Evolutionary conservation across 257 asterid genomes (phyloP).

Genomic region (Solanum sejunctum): DNA sequence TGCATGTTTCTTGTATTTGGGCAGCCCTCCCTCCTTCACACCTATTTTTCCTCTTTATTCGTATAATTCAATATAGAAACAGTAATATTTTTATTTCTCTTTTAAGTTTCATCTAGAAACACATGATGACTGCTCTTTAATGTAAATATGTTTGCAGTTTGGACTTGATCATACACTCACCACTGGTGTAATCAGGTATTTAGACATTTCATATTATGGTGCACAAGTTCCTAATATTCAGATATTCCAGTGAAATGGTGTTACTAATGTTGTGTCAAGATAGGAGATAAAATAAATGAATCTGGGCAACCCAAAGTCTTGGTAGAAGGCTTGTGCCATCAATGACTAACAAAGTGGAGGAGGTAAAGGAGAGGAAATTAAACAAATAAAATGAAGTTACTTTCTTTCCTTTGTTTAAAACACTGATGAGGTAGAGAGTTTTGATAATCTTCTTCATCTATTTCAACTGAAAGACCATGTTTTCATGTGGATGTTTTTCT

Average conservation of each 20-base stretch:
- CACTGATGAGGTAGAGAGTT: neutral
- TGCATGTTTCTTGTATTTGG: neutral
- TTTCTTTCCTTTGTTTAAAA: neutral
- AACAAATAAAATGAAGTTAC: neutral
- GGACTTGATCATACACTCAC: constrained; percentile 99
- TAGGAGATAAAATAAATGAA: neutral
- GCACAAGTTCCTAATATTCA: neutral
- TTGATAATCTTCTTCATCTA: neutral
- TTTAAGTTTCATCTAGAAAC: neutral
- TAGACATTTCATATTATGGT: neutral
- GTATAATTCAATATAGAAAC: too few species aligned
- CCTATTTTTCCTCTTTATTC: neutral
- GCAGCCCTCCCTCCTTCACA: neutral
- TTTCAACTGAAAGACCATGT: neutral
- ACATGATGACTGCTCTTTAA: neutral
- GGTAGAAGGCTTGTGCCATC: neutral
- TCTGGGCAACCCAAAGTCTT: neutral
- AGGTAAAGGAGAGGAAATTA: neutral
- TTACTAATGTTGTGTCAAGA: neutral
- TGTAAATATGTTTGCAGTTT: constrained; percentile 45
- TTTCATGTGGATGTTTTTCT: neutral
- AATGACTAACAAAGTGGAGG: neutral
- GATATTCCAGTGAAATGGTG: neutral
- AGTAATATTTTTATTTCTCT: neutral
- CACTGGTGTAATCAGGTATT: constrained; percentile 97